Evolutionary conservation across 768 basidiomycete species (phyloP).

Genomic region (Phylloporus arenicola): DNA sequence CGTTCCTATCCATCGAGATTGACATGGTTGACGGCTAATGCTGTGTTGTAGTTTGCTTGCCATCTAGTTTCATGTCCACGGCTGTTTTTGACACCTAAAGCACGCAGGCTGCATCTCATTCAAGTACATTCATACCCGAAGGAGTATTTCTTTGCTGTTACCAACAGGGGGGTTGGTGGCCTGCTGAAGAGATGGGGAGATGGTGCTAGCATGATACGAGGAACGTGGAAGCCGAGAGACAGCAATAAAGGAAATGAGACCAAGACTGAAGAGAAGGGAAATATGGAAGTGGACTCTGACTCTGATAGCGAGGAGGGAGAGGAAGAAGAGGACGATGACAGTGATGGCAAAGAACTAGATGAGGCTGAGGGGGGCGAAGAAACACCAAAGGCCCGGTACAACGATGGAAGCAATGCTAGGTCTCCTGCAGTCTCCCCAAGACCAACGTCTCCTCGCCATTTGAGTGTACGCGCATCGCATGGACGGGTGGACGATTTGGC

Average conservation of each 20-base stretch:
- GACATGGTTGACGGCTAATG: not conserved
- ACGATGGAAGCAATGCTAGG: conserved; percentile 11
- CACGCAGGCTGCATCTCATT: conserved; percentile 76
- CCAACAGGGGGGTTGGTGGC: conserved; percentile 85
- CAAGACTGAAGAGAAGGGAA: conserved; percentile 7
- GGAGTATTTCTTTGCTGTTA: conserved; percentile 87
- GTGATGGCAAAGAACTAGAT: conserved; percentile 16
- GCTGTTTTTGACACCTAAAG: conserved; percentile 66
- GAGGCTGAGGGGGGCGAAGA: conserved; percentile 21
- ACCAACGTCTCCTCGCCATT: conserved; percentile 16
- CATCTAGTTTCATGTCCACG: conserved; percentile 57
- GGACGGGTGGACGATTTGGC: conserved; percentile 45
- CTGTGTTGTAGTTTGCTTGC: conserved; percentile 66
- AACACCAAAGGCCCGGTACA: conserved; percentile 24
- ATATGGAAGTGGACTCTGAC: conserved; percentile 23
- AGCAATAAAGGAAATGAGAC: conserved; percentile 12
- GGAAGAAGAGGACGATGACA: conserved; percentile 10
- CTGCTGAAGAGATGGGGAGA: conserved; percentile 77
- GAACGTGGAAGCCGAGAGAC: conserved; percentile 58
- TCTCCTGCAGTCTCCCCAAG: conserved; percentile 19
- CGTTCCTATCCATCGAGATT: conserved; percentile 11
- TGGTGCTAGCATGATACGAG: conserved; percentile 73
- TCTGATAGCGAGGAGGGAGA: conserved; percentile 15
- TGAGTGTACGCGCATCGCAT: conserved; percentile 18
- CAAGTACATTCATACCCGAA: conserved; percentile 79